These are phyloP conservation scores for Trametes cinnabarina DNA, from an alignment of 768 basidiomycete genomes.

Conservation along the genomic window DNA sequence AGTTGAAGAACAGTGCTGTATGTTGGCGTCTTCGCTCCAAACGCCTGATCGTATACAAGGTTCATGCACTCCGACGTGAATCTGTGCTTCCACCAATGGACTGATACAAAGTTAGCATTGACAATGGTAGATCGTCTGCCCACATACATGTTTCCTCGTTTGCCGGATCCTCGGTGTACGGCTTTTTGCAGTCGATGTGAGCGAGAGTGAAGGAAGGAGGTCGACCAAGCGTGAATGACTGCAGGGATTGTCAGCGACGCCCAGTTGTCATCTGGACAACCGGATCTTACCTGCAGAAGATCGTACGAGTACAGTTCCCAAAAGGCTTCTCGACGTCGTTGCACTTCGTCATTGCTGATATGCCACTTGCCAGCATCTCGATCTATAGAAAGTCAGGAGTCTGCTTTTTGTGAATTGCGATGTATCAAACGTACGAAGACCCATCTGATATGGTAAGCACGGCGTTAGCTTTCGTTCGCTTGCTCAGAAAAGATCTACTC, in stretches of 20 bases:
- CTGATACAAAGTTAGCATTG: slow-evolving; percentile 38
- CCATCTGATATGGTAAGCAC: slow-evolving; percentile 43
- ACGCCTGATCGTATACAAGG: slow-evolving; percentile 65
- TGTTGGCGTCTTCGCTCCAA: slow-evolving; percentile 59
- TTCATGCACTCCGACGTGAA: slow-evolving; percentile 64
- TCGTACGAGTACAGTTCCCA: slow-evolving; percentile 70
- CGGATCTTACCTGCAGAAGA: slow-evolving; percentile 55
- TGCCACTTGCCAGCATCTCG: slow-evolving; percentile 69
- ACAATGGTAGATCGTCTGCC: background rate
- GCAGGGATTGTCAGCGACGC: slow-evolving; percentile 2
- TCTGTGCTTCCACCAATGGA: slow-evolving; percentile 63
- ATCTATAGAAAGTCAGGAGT: slow-evolving; percentile 38
- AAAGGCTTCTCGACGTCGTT: slow-evolving; percentile 57
- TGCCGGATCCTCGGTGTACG: slow-evolving; percentile 42
- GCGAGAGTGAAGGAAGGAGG: slow-evolving; percentile 61
- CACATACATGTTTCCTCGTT: slow-evolving; percentile 55
- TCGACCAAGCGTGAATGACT: slow-evolving; percentile 71
- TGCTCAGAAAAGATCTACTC: slow-evolving; percentile 21
- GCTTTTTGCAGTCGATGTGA: slow-evolving; percentile 57
- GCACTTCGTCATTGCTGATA: slow-evolving; percentile 52
- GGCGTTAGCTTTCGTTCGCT: background rate
- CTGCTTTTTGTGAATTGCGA: too few species aligned
- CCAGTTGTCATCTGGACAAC: background rate
- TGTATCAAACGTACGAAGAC: slow-evolving; percentile 53
- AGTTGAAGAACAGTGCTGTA: slow-evolving; percentile 65